These are phyloP conservation scores for Singerocomus inundabilis DNA, from an alignment of 1,284 basidiomycete species.

Conservation along the genomic window DNA sequence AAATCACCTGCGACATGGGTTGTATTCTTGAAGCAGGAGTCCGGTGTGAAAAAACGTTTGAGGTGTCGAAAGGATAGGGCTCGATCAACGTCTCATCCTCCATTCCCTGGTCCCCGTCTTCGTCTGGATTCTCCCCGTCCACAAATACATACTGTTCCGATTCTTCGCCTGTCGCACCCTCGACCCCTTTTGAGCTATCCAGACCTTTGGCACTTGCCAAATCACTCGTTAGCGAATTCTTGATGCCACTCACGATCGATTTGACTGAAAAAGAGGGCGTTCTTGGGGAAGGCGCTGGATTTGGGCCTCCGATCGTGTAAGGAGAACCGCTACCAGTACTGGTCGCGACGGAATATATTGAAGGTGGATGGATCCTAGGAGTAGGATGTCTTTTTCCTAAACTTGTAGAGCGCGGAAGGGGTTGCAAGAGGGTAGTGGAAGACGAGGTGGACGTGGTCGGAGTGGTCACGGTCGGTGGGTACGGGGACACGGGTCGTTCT, in stretches of 20 bases:
- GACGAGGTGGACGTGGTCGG: slow-evolving; percentile 37
- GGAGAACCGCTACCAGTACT: background rate
- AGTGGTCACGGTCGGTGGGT: background rate
- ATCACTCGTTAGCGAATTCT: slow-evolving; percentile 21
- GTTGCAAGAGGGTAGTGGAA: slow-evolving; percentile 35
- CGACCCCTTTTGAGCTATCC: background rate
- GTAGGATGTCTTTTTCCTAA: slow-evolving; percentile 6
- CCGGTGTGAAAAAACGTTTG: slow-evolving; percentile 21
- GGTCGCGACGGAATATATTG: slow-evolving; percentile 10
- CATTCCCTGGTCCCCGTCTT: slow-evolving; percentile 8
- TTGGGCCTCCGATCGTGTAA: slow-evolving; percentile 3
- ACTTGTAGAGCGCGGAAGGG: slow-evolving; percentile 30
- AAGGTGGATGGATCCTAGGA: slow-evolving; percentile 14
- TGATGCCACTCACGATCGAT: slow-evolving; percentile 25
- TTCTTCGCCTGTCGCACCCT: slow-evolving; percentile 9
- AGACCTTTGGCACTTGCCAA: slow-evolving; percentile 4
- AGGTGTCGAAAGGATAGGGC: slow-evolving; percentile 20
- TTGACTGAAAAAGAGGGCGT: slow-evolving; percentile 25
- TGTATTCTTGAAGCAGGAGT: slow-evolving; percentile 7
- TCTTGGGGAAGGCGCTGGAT: slow-evolving; percentile 13
- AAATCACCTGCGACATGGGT: slow-evolving; percentile 18
- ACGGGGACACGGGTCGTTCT: slow-evolving; percentile 26
- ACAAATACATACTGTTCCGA: slow-evolving; percentile 30
- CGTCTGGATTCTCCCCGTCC: slow-evolving; percentile 15
- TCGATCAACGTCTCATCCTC: slow-evolving; percentile 22